phyloP scores from a whole-genome alignment of 371 early-diverging fungal genomes.

The Fennellomyces sp. region DNA sequence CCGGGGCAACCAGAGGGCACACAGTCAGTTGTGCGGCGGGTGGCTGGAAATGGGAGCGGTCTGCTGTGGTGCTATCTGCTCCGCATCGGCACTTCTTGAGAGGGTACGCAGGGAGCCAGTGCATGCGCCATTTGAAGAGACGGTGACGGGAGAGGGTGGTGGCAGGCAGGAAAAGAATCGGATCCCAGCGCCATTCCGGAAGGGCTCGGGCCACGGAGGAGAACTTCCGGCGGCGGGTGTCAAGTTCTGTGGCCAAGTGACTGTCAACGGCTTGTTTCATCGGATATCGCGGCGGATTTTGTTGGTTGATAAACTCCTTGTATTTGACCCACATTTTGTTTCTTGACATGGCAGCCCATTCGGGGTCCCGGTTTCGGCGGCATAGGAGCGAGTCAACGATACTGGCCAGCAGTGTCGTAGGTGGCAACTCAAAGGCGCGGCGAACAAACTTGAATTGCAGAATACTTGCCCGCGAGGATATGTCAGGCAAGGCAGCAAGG shows the following conservation, averaged over 20 bases:
- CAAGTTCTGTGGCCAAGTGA: neutral
- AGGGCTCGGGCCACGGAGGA: neutral
- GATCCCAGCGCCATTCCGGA: neutral
- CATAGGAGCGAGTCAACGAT: neutral
- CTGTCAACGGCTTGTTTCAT: neutral
- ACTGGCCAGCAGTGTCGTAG: neutral
- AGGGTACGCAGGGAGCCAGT: conserved; percentile 5
- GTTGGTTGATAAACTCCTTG: neutral
- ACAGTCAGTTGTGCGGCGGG: neutral
- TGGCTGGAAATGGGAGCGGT: conserved; percentile 1
- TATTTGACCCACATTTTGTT: neutral
- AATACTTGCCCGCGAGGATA: neutral
- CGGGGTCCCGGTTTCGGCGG: neutral
- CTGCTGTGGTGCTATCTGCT: neutral
- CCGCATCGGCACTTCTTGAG: conserved; percentile 3
- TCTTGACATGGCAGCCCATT: neutral
- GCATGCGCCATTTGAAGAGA: conserved; percentile 6
- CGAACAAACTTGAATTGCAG: conserved; percentile 1
- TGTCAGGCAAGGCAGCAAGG: neutral
- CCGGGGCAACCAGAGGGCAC: neutral
- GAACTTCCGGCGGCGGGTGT: neutral
- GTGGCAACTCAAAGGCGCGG: neutral
- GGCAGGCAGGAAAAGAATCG: neutral
- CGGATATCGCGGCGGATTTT: neutral
- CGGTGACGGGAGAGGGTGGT: neutral